These are phyloP conservation scores for Juncus inflexus DNA, from an alignment of 176 grass and related monocot species.

Conservation along the genomic window DNA sequence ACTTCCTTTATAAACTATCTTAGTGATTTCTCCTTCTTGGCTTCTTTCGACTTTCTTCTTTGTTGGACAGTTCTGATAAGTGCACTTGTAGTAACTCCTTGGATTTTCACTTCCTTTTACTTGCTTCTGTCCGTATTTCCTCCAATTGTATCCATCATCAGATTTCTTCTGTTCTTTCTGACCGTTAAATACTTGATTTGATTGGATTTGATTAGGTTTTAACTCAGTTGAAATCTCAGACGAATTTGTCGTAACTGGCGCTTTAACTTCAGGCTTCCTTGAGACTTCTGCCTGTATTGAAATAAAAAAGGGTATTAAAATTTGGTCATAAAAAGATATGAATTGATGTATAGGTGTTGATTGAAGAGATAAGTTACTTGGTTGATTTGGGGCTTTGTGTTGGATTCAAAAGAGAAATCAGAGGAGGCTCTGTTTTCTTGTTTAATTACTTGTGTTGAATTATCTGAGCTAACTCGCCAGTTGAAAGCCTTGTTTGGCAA, in stretches of 20 bases:
- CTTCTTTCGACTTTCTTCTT: conserved; percentile 97
- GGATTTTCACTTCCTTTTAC: conserved; percentile 76
- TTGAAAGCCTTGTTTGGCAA: conserved; percentile 54
- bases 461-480: conserved; percentile 35
- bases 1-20: conserved; percentile 89
- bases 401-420: conserved; percentile 70
- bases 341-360: background rate
- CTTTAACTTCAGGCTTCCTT: background rate
- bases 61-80: conserved; percentile 65
- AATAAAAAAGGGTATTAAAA: background rate
- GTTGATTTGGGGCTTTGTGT: conserved; percentile 17
- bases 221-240: conserved; percentile 12
- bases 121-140: conserved; percentile 52
- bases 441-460: conserved; percentile 33
- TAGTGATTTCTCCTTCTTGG: conserved; percentile 69
- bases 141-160: conserved; percentile 50
- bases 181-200: conserved; percentile 14
- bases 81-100: conserved; percentile 98
- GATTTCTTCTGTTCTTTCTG: conserved; percentile 35
- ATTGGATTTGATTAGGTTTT: conserved; percentile 1
- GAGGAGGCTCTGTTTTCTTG: conserved; percentile 39
- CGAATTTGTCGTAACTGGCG: background rate
- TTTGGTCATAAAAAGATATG: background rate
- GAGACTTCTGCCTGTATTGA: background rate
- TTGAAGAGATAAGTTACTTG: conserved; percentile 21